Evolutionary conservation across 768 basidiomycete species (phyloP), one percentile per base, ranked within the genome.

Genomic region (Rubroboletus satanas): DNA sequence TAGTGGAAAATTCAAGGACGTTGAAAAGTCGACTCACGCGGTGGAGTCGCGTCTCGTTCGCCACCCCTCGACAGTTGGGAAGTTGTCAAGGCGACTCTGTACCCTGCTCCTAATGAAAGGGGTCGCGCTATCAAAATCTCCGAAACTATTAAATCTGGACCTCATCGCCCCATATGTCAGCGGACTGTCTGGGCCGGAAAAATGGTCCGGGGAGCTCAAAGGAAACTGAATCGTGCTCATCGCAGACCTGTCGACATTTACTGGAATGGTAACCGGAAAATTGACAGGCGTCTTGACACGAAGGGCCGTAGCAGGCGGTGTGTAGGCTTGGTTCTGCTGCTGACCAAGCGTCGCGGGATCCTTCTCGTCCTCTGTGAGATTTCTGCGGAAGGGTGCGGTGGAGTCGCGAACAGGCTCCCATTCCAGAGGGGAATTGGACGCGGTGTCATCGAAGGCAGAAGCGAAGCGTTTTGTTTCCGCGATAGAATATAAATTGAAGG

Each of bases 91-190:
- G 48, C 88, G 78, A 66, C 91, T 93, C 55, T 88, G 90, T 8
- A 85, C 90, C 43, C 91, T 83, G 69, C 90, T 93, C 46, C 91
- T 81, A 60, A 91, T 86, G 69, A 92, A 92, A 11, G 90, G 89
- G 5, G 90, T 86, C 15, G 82, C 71, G 5, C 75, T 75, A 44
- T 93, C 89, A 43, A 85, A 82, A 57, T 93, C 91, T 8, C 80
- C 84, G 63, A 86, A 82, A 5, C 88, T 85, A 57, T 81, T 82
- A 54, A 85, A 85, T n/a, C 85, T 74, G 18, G 85, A 83, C 54
- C 85, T 76, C 26, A 83, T 64, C 39, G 77, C 66, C 42, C 72
- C 78, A 41, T 72, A 68, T 23, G 79, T 70, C 45, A 78, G 74
- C 18, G 87, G 85, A 57, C 82, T 85, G 31, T 84, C 84, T 18